Base-by-base conservation (phyloP, 148 eudicot genomes). In the Silene conica region DNA sequence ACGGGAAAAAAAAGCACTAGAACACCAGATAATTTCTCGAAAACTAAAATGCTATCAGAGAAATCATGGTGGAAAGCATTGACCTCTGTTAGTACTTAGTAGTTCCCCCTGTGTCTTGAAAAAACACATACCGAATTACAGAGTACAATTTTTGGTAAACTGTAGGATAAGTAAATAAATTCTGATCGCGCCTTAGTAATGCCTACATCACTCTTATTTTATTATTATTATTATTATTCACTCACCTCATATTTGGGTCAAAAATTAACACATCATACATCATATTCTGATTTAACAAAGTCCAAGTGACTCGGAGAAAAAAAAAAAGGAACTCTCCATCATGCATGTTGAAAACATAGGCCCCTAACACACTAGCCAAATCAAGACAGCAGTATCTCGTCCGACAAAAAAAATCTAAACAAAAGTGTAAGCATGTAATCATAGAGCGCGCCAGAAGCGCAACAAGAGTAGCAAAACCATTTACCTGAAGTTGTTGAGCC, bases 401-500 rank as follows among this genome's bases (percentile, higher is more conserved):
- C 55, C 0, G 55, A 15, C 1, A 50, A 50, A 50, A 50, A 13
- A 50, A 50, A 50, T 50, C 55, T 15, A 13, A 0, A 50, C 55
- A 50, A 50, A 50, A 50, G 55, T 15, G 4, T 3, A 50, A 50
- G 55, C 16, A 50, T 50, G 55, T 38, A 50, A 50, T 50, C 55
- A 50, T 13, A 50, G 55, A 13, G 55, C 55, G 9, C 2, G 55
- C 3, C 55, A 50, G 55, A 46, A 34, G 22, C 1, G 52, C 5
- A 52, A 12, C 15, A 55, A 7, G 14, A 65, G 19, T 56, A 13
- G 63, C 11, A 16, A 55, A 48, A 20, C 34, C 70, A 71, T 20
- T 70, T 60, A 95, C 98, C 98, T 95, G 90, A 58, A 90, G 81
- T 78, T 95, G 98, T 85, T 90, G 98, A 75, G 92, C 80, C 79